Percentiles rank a stretch among this genome's conserved stretches.
phyloP scores from a whole-genome alignment of 192 early-diverging fungal species.

The Glomus cerebriforme region DNA sequence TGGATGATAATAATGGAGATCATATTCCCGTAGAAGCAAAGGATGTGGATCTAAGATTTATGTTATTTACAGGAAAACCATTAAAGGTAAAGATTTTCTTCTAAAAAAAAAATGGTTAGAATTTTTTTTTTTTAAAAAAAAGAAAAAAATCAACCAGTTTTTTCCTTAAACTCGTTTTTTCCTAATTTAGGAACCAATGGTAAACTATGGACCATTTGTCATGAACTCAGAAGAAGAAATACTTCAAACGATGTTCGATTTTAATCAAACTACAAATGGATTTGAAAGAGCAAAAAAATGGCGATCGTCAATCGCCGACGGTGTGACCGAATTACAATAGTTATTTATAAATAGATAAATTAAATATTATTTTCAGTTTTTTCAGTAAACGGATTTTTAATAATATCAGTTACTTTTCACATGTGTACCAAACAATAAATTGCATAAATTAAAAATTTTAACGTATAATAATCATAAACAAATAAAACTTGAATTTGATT shows the following conservation, averaged over 20 bases:
- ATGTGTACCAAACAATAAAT: no score
- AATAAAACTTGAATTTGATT: no score
- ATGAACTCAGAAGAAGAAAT: conserved; percentile 63
- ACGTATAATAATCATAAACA: no score
- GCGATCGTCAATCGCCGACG: conserved; percentile 44
- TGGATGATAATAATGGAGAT: conserved; percentile 20
- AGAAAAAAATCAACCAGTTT: not conserved
- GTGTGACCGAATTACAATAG: conserved; percentile 29
- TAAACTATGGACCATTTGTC: conserved; percentile 62
- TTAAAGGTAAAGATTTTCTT: conserved; percentile 24
- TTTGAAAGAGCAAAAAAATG: conserved; percentile 67
- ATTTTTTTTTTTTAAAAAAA: not conserved
- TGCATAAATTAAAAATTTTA: no score
- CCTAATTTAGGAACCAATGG: conserved; percentile 40
- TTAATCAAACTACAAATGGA: conserved; percentile 61
- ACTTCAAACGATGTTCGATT: conserved; percentile 57
- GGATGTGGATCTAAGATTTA: conserved; percentile 35
- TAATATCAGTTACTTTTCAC: no score
- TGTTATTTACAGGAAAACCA: conserved; percentile 46
- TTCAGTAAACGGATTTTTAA: no score
- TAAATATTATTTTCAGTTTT: no score
- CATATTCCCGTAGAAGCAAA: conserved; percentile 10
- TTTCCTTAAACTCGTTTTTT: no score
- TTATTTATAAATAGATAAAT: no score
- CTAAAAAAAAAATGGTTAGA: not conserved